A percentile compares a stretch with the other conserved stretches of the same genome.
Evolutionary conservation across 1,139 yeast genomes (phyloP).

Genomic region (Scheffersomyces titani): DNA sequence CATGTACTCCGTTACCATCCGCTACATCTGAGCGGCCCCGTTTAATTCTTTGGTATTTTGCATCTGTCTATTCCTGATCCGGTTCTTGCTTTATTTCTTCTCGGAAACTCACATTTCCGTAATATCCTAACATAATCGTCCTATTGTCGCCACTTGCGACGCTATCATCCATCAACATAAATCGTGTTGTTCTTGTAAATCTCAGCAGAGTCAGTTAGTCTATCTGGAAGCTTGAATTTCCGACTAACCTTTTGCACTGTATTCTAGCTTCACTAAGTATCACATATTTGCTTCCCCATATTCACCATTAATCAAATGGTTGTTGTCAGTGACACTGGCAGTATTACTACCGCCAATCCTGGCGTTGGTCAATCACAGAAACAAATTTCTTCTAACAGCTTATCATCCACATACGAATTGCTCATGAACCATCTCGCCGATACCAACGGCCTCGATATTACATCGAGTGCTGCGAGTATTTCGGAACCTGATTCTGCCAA

Average conservation of each 20-base stretch:
- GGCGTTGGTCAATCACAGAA: neutral
- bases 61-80: neutral
- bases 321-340: slow-evolving; percentile 11
- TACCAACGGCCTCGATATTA: slow-evolving; percentile 6
- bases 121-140: neutral
- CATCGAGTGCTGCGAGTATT: slow-evolving; percentile 1
- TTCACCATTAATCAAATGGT: slow-evolving; percentile 11
- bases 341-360: neutral
- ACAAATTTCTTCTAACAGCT: neutral
- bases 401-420: slow-evolving; percentile 6
- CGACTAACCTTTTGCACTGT: slow-evolving; percentile 2
- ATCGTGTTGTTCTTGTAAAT: neutral
- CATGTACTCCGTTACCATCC: neutral
- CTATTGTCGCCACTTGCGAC: neutral
- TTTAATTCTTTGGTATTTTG: neutral
- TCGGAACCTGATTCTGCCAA: slow-evolving; percentile 4
- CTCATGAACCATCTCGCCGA: slow-evolving; percentile 6
- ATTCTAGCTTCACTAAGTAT: neutral
- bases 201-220: neutral
- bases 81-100: neutral
- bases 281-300: neutral
- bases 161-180: neutral
- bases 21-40: neutral
- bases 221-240: slow-evolving; percentile 7
- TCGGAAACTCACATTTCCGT: neutral